Evolutionary conservation across 331 rosid species (phyloP), one percentile per base, ranked within the genome.

Genomic region (Quercus phellos): DNA sequence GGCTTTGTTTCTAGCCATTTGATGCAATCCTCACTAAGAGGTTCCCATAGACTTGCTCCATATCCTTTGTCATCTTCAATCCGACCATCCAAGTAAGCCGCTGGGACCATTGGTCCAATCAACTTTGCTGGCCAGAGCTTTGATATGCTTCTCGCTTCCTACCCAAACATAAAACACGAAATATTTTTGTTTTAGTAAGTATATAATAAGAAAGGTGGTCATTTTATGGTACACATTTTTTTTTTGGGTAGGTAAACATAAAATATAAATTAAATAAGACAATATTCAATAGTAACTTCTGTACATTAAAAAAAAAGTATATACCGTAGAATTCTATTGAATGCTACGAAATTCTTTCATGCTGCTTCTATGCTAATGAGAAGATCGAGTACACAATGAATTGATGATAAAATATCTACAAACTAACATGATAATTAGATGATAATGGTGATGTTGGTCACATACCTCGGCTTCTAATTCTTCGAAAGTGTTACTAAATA

Each of bases 91-190:
- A 91, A 76, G 80, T 89, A 87, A 4, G 82, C 89, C 46, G 96
- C 87, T 9, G 96, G 96, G 0, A 87, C 89, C 96, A 86, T 87
- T 46, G 96, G 96, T 6, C 96, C 96, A 26, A 91, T 89, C 78
- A 83, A 42, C 78, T 84, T 89, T 5, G 79, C 92, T 0, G 93
- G 93, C 85, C 85, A 87, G 1, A 83, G 56, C 56, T 79, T 78
- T 1, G 79, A 27, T 30, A 84, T 1, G 29, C 69, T 84, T 66
- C 78, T 73, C 43, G 83, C 70, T 32, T 54, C 90, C 96, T 91
- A 69, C 26, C 2, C 5, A 24, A 0, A 71, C 24, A 73, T 29
- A 60, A 4, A 24, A 27, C 66, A 72, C 46, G 14, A 6, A 74
- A 61, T 1, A 66, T 32, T 72, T 66, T 50, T 78, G 76, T 46